phyloP scores from a whole-genome alignment of 106 monocot species.

The Allium fistulosum region DNA sequence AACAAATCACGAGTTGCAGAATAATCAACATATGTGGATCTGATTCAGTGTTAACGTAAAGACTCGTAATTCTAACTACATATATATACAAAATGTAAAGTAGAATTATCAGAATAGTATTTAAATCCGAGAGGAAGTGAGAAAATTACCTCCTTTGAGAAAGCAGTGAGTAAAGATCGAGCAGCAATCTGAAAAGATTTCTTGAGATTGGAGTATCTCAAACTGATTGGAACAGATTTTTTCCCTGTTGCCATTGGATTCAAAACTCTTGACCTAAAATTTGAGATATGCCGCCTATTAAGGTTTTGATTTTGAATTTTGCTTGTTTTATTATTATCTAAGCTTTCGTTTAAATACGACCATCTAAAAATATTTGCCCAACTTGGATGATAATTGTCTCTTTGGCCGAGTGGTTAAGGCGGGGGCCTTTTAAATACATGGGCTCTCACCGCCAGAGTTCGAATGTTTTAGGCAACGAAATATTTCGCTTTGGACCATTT shows the following conservation, averaged over 20 bases:
- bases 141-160: slow-evolving; percentile 22
- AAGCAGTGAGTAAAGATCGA: slow-evolving; percentile 20
- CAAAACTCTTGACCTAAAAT: background rate
- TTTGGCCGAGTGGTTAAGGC: slow-evolving; percentile 78
- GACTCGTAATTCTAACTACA: too few relatives aligned
- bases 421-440: slow-evolving; percentile 72
- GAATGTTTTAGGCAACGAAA: slow-evolving; percentile 97
- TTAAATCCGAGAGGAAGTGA: too few relatives aligned
- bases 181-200: slow-evolving; percentile 26
- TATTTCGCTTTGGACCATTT: too few relatives aligned
- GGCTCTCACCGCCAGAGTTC: slow-evolving; percentile 96
- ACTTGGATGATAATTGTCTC: slow-evolving; percentile 6
- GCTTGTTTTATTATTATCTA: too few relatives aligned
- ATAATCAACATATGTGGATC: too few relatives aligned
- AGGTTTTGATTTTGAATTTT: too few relatives aligned
- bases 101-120: background rate
- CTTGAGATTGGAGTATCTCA: slow-evolving; percentile 19
- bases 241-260: background rate
- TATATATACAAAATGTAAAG: too few relatives aligned
- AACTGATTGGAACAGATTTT: background rate
- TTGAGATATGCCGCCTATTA: background rate
- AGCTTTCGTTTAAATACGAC: too few relatives aligned
- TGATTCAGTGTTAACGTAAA: too few relatives aligned
- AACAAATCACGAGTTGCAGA: too few relatives aligned
- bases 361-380: too few relatives aligned